Evolutionary conservation across 176 grass and related monocot species (phyloP).

Genomic region (Rhipidocladum racemiflorum): DNA sequence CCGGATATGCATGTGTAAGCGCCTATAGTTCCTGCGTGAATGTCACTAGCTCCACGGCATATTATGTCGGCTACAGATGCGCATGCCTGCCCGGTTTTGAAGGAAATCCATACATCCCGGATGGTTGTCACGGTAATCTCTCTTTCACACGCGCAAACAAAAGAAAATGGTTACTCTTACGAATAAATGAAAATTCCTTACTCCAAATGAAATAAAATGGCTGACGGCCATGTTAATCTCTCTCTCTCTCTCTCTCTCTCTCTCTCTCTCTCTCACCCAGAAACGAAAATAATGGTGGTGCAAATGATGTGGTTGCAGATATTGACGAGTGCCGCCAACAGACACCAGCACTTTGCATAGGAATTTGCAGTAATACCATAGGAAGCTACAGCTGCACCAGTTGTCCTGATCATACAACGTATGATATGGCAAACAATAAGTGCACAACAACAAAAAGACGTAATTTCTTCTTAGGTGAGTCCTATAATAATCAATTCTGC

Average conservation of each 20-base stretch:
- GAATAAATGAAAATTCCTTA: too few species aligned
- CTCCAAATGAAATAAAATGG: too few species aligned
- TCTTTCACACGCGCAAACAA: too few species aligned
- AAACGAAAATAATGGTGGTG: too few species aligned
- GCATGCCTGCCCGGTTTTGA: neutral
- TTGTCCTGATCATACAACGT: neutral
- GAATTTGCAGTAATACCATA: neutral
- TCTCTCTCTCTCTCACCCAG: too few species aligned
- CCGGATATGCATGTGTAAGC: slow-evolving; percentile 25
- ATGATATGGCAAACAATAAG: neutral
- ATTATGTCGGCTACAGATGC: slow-evolving; percentile 12
- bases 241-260: too few species aligned
- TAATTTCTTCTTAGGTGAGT: neutral
- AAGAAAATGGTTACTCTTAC: too few species aligned
- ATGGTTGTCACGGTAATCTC: neutral
- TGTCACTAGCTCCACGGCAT: neutral
- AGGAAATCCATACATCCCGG: neutral
- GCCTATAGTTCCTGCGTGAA: neutral
- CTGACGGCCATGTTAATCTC: too few species aligned
- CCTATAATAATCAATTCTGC: neutral
- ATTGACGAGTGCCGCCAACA: neutral
- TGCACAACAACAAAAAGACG: neutral
- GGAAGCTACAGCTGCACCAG: neutral
- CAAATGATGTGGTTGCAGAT: slow-evolving; percentile 3
- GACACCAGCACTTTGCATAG: neutral